Percentiles rank a stretch among this genome's conserved stretches.
These are phyloP conservation scores for Purpureocillium takamizusanense DNA, from an alignment of 2,329 filamentous ascomycete genomes.

Conservation along the genomic window DNA sequence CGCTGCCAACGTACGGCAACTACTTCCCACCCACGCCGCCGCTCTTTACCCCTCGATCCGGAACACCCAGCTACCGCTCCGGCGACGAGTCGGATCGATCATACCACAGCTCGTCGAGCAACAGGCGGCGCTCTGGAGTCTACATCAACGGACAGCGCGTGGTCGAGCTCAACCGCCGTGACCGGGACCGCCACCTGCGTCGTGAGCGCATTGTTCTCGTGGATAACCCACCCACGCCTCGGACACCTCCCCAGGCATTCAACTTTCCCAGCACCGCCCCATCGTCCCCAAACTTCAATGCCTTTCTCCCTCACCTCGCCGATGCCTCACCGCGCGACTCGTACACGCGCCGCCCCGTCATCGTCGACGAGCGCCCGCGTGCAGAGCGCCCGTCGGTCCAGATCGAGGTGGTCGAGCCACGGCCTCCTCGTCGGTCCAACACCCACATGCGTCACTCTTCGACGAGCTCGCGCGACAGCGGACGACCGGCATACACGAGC, in stretches of 20 bases:
- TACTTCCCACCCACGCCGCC: slow-evolving; percentile 33
- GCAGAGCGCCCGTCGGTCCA: slow-evolving; percentile 18
- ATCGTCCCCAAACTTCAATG: slow-evolving; percentile 22
- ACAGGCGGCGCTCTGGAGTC: slow-evolving; percentile 22
- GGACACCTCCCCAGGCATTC: slow-evolving; percentile 35
- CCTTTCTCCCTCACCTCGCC: slow-evolving; percentile 14
- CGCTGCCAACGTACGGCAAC: slow-evolving; percentile 15
- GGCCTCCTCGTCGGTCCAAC: slow-evolving; percentile 2
- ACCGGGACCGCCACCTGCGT: slow-evolving; percentile 13
- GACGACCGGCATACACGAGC: slow-evolving; percentile 19
- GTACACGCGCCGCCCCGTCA: slow-evolving; percentile 21
- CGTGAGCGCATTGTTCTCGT: slow-evolving; percentile 35
- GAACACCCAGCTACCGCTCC: slow-evolving; percentile 24
- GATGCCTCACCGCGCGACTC: slow-evolving; percentile 14
- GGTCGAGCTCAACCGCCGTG: slow-evolving; percentile 22
- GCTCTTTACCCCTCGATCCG: slow-evolving; percentile 20
- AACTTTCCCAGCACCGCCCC: slow-evolving; percentile 29
- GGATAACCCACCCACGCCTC: slow-evolving; percentile 34
- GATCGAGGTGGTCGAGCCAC: slow-evolving; percentile 26
- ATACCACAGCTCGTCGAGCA: slow-evolving; percentile 19
- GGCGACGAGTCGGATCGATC: slow-evolving; percentile 28
- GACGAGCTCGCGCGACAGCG: slow-evolving; percentile 24
- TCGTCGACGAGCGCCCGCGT: slow-evolving; percentile 27
- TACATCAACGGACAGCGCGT: slow-evolving; percentile 29
- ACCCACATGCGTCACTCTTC: slow-evolving; percentile 20